These are phyloP conservation scores for Fomitopsis pulvina DNA, from an alignment of 768 basidiomycete genomes.

Conservation along the genomic window DNA sequence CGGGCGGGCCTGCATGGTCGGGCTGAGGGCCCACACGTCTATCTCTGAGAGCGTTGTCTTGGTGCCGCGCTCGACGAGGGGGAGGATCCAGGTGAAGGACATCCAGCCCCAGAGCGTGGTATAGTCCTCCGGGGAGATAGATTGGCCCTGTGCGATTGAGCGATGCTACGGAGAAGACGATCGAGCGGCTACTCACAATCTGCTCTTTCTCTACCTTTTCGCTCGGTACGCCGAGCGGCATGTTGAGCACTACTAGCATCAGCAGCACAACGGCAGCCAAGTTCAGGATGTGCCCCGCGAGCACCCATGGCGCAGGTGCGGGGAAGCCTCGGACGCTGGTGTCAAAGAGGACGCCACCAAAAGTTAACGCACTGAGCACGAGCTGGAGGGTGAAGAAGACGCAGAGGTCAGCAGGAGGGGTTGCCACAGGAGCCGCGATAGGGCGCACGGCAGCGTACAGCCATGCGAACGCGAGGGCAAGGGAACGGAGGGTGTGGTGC, in stretches of 20 bases:
- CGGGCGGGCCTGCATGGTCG: slow-evolving; percentile 58
- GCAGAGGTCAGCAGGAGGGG: slow-evolving; percentile 60
- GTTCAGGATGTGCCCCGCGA: slow-evolving; percentile 32
- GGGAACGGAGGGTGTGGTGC: slow-evolving; percentile 32
- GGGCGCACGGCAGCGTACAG: slow-evolving; percentile 57
- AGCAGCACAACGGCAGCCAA: slow-evolving; percentile 36
- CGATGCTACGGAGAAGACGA: background rate
- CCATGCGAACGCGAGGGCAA: slow-evolving; percentile 55
- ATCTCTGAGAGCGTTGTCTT: slow-evolving; percentile 54
- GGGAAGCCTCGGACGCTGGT: slow-evolving; percentile 36
- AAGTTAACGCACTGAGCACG: slow-evolving; percentile 35
- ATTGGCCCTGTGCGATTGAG: slow-evolving; percentile 34
- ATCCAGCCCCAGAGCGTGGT: slow-evolving; percentile 66
- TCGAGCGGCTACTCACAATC: slow-evolving; percentile 43
- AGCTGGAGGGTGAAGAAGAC: slow-evolving; percentile 47
- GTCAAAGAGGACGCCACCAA: slow-evolving; percentile 53
- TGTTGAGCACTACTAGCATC: slow-evolving; percentile 43
- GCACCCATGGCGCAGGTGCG: slow-evolving; percentile 27
- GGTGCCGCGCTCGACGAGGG: slow-evolving; percentile 48
- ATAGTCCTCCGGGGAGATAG: slow-evolving; percentile 72
- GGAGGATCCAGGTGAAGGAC: slow-evolving; percentile 66
- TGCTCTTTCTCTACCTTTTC: slow-evolving; percentile 41
- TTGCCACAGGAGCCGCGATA: slow-evolving; percentile 44
- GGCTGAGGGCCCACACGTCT: slow-evolving; percentile 69
- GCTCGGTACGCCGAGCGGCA: slow-evolving; percentile 67